A percentile compares a stretch with the other conserved stretches of the same genome.
Evolutionary conservation across 306 rosid species (phyloP).

Genomic region (Medicago ruthenica): DNA sequence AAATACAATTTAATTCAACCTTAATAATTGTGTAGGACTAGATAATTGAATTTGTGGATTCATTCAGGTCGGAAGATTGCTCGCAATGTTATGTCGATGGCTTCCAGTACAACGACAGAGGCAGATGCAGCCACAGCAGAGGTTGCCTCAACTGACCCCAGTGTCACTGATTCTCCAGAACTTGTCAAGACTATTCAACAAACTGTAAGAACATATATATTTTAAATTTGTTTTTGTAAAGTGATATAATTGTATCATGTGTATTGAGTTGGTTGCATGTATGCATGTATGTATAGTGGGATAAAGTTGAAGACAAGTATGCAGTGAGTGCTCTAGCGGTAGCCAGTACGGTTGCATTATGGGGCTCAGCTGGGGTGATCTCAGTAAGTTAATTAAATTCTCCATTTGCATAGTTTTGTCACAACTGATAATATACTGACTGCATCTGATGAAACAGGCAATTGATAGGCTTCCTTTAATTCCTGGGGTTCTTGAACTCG

Average conservation of each 20-base stretch:
- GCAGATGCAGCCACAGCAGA: conserved; percentile 46
- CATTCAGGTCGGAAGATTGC: conserved; percentile 72
- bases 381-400: conserved; percentile 55
- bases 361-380: conserved; percentile 76
- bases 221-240: not conserved
- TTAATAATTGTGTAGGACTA: too few species aligned
- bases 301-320: conserved; percentile 93
- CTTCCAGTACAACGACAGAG: conserved; percentile 66
- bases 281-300: conserved; percentile 63
- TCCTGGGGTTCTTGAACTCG: conserved; percentile 90
- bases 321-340: conserved; percentile 80
- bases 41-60: not conserved
- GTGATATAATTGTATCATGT: too few species aligned
- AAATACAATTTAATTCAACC: too few species aligned
- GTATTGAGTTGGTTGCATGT: not conserved
- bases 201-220: conserved; percentile 58
- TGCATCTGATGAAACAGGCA: conserved; percentile 58
- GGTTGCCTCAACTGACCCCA: conserved; percentile 44
- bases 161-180: conserved; percentile 63
- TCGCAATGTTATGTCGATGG: conserved; percentile 80
- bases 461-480: conserved; percentile 91
- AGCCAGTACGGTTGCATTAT: conserved; percentile 68
- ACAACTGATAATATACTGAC: too few species aligned
- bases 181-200: conserved; percentile 68
- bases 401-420: not conserved